Evolutionary conservation across 352 stramenopile species (phyloP), one percentile per base, ranked within the genome.

Genomic region (Detonula confervacea): DNA sequence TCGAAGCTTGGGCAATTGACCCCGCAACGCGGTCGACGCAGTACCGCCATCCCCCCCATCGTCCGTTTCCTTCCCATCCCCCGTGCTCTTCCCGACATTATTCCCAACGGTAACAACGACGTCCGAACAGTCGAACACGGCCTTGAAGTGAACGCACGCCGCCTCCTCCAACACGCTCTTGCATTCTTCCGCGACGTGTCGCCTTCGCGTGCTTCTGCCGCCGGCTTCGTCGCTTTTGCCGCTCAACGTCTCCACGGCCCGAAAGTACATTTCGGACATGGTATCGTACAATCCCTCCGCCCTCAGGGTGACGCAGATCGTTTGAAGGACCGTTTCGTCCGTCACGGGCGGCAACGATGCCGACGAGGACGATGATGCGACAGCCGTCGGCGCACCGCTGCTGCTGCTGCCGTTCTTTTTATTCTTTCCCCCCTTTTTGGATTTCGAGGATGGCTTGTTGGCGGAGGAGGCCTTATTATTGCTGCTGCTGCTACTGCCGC

Each of bases 241-340:
- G n/a, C n/a, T n/a, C n/a, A n/a, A n/a, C n/a, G 29, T 52, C 52
- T 37, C n/a, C 20, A 57, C 62, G 3, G 75, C 75, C 24, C 60
- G 52, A 64, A 55, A 52, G 35, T 77, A 83, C 75, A 83, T 73
- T 33, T 74, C 51, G 9, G 59, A 74, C 51, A 78, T 39, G 12
- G 75, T 78, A 47, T 65, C 66, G 22, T 54, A 65, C 18, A 83
- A 29, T 24, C 61, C 67, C 33, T 70, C 49, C 12, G 39, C 46
- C 12, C 49, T 25, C 4, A 87, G 66, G 2, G 83, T 87, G 6
- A 91, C 74, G 0, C 57, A 70, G 3, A 93, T 24, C 47, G 87
- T 93, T 51, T 69, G 64, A 7, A 93, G 66, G 22, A 86, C 85
- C 20, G 80, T 90, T 69, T 86, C 56, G 39, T 85, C 80, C 0